Conservation (phyloP, 148 eudicot genomes). For the Chenopodium formosanum region DNA sequence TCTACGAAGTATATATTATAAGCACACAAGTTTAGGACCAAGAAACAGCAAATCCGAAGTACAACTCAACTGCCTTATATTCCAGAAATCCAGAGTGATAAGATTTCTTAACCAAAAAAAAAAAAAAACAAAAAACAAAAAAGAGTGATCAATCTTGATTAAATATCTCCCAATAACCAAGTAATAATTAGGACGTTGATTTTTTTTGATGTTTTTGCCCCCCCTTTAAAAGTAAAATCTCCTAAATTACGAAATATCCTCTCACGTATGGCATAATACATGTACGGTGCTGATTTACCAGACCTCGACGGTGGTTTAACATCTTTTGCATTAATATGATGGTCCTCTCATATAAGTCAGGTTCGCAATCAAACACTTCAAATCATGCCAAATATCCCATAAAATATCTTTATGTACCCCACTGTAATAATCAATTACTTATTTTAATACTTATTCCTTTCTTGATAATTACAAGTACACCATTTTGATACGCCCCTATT, state of each 20-base stretch:
- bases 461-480: too few species aligned
- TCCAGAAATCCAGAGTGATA: too few species aligned
- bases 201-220: too few species aligned
- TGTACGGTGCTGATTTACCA: not conserved
- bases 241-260: not conserved
- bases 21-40: not conserved
- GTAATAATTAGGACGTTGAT: not conserved
- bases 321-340: not conserved
- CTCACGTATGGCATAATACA: not conserved
- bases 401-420: not conserved
- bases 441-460: too few species aligned
- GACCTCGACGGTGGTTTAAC: not conserved
- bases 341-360: slow-evolving; percentile 1
- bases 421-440: not conserved
- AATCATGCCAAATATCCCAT: not conserved
- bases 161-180: not conserved
- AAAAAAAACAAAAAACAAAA: too few species aligned
- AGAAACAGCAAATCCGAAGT: not conserved
- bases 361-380: not conserved
- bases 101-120: too few species aligned
- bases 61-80: too few species aligned
- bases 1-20: too few species aligned
- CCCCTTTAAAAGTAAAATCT: not conserved
- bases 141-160: too few species aligned
- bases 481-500: too few species aligned